Evolutionary conservation across 192 early-diverging fungal species (phyloP), one percentile per base, ranked within the genome.

Genomic region (Mortierella hygrophila): DNA sequence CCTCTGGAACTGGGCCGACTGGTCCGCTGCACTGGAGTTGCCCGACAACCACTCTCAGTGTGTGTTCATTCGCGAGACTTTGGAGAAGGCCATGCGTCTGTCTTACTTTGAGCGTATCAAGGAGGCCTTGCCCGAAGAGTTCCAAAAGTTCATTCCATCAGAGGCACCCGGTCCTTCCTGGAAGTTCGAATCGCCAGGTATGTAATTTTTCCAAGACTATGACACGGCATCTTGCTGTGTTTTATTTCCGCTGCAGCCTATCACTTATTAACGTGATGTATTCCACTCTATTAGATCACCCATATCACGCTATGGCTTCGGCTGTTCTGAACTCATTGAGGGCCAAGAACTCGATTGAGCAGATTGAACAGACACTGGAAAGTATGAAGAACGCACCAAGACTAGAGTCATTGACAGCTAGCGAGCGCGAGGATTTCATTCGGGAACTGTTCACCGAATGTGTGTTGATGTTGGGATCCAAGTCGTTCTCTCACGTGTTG

Each of bases 401-500:
- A 7, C 69, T 81, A 9, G 80, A 88, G 42, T 89, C 75, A 4
- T 21, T 82, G 47, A 77, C 84, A 68, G 65, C 76, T 29, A 65
- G 46, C 4, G 79, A 91, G 68, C 85, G 93, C 68, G 92, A 94
- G 37, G 88, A 91, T 72, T 89, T 89, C 82, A 93, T 92, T 32
- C 92, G 92, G 49, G 93, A 93, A 41, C 83, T 96, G 35, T 94
- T 99, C 70, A 89, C 97, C 4, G 94, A 98, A 82, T 95, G 94
- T 78, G 91, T 99, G 26, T 88, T 99, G 72, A 90, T 96, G 55
- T 88, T 97, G 42, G 99, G 99, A 41, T 94, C 94, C 88, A 99
- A 99, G 86, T 97, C 94, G 79, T 99, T 99, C 88, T 95, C 93
- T 65, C 99, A 99, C 86, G 93, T 97, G 52, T 88, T 99, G 72